These are phyloP conservation scores for Penicillium subrubescens DNA, from an alignment of 495 filamentous ascomycete genomes.

Conservation along the genomic window DNA sequence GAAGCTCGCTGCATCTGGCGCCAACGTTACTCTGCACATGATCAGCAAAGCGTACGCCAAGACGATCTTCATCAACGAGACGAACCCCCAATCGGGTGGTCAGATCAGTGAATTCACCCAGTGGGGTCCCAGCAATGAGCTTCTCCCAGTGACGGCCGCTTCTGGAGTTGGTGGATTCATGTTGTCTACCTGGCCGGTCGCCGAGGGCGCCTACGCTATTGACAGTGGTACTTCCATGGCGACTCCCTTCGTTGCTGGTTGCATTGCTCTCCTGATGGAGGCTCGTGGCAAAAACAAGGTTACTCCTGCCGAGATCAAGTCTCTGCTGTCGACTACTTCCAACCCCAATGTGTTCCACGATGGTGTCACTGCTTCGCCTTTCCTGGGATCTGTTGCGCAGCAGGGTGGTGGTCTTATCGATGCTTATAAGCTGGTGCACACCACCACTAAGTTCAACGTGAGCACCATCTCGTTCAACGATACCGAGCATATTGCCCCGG, in stretches of 20 bases:
- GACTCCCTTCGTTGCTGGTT: conserved; percentile 54
- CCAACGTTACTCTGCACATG: conserved; percentile 39
- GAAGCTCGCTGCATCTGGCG: conserved; percentile 44
- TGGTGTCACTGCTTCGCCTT: conserved; percentile 37
- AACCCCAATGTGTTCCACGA: conserved; percentile 49
- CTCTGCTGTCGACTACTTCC: conserved; percentile 39
- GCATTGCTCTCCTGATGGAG: conserved; percentile 54
- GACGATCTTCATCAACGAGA: conserved; percentile 15
- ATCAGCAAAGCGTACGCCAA: conserved; percentile 21
- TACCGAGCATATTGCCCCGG: conserved; percentile 51
- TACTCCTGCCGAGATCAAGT: conserved; percentile 36
- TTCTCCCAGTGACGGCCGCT: conserved; percentile 57
- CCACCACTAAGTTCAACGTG: conserved; percentile 52
- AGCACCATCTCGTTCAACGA: conserved; percentile 62
- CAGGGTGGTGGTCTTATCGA: conserved; percentile 59
- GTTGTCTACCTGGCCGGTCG: conserved; percentile 33
- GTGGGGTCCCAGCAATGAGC: conserved; percentile 59
- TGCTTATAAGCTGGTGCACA: conserved; percentile 57
- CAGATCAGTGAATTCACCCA: conserved; percentile 53
- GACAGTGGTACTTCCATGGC: conserved; percentile 61
- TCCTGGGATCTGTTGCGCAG: conserved; percentile 56
- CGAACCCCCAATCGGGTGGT: conserved; percentile 17
- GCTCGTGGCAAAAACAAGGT: conserved; percentile 34
- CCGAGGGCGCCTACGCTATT: conserved; percentile 6
- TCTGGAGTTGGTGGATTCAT: conserved; percentile 57